Percentiles rank a stretch among this genome's conserved stretches.
Evolutionary conservation across 176 grass and related monocot species (phyloP).

Genomic region (Saccharum officinarum): DNA sequence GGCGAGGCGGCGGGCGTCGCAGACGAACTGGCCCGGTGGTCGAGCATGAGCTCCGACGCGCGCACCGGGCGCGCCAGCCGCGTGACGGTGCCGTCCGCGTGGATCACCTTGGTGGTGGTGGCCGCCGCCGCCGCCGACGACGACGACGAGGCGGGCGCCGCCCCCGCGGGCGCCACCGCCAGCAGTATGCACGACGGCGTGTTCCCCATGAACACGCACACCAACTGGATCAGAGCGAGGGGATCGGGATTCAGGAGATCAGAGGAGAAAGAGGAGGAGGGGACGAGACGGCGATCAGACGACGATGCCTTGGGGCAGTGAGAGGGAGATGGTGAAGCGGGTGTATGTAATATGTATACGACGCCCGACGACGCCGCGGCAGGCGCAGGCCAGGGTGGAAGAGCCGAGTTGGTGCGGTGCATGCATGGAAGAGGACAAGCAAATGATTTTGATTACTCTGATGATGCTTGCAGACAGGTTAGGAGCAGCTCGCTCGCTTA

Average conservation of each 20-base stretch:
- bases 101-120: slow-evolving; percentile 58
- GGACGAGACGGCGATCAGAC: not conserved
- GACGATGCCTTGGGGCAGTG: not conserved
- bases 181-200: slow-evolving; percentile 45
- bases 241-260: not conserved
- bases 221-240: not conserved
- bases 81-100: slow-evolving; percentile 50
- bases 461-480: not conserved
- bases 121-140: not conserved
- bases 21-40: slow-evolving; percentile 81
- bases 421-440: slow-evolving; percentile 56
- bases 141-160: not conserved
- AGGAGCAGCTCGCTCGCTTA: slow-evolving; percentile 24
- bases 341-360: slow-evolving; percentile 3
- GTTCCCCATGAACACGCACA: slow-evolving; percentile 55
- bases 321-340: not conserved
- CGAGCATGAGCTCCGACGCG: slow-evolving; percentile 61
- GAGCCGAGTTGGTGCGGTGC: slow-evolving; percentile 29
- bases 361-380: not conserved
- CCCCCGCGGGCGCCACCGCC: not conserved
- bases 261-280: not conserved
- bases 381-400: slow-evolving; percentile 8
- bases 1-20: slow-evolving; percentile 51
- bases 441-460: slow-evolving; percentile 54
- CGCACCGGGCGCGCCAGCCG: slow-evolving; percentile 42